phyloP scores from a whole-genome alignment of 192 early-diverging fungal genomes.

The Pilaira anomala region DNA sequence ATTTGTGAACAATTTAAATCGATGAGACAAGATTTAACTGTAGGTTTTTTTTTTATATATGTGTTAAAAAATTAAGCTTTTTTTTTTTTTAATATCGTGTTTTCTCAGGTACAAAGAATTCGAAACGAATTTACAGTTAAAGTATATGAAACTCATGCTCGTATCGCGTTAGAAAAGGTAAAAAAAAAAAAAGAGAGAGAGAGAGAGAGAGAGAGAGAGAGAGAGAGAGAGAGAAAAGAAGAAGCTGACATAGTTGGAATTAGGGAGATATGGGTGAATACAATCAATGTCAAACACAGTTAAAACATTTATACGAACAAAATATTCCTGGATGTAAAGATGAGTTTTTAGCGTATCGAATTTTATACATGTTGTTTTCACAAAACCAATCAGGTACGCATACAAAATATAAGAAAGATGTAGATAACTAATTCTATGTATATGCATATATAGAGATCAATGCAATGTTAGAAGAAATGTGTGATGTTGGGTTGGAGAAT shows the following conservation, averaged over 20 bases:
- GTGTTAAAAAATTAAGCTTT: too few relatives aligned
- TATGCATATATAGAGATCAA: slow-evolving; percentile 62
- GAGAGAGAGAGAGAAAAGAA: neutral
- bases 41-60: too few relatives aligned
- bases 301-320: slow-evolving; percentile 81
- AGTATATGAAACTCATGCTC: slow-evolving; percentile 93
- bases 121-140: slow-evolving; percentile 89
- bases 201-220: neutral
- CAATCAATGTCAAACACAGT: slow-evolving; percentile 96
- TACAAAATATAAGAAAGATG: too few relatives aligned
- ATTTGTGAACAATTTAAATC: slow-evolving; percentile 98
- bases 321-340: slow-evolving; percentile 68
- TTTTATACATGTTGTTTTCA: slow-evolving; percentile 88
- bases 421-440: neutral
- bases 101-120: slow-evolving; percentile 85
- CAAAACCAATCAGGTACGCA: slow-evolving; percentile 73
- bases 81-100: too few relatives aligned
- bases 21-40: slow-evolving; percentile 93
- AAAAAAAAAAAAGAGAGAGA: neutral
- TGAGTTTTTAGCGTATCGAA: slow-evolving; percentile 92
- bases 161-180: slow-evolving; percentile 94
- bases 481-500: slow-evolving; percentile 40
- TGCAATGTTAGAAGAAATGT: slow-evolving; percentile 64
- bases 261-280: slow-evolving; percentile 94
- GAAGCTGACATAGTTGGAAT: neutral